Conservation (phyloP, 306 rosid species). For the Cyclanthera cordifolia region DNA sequence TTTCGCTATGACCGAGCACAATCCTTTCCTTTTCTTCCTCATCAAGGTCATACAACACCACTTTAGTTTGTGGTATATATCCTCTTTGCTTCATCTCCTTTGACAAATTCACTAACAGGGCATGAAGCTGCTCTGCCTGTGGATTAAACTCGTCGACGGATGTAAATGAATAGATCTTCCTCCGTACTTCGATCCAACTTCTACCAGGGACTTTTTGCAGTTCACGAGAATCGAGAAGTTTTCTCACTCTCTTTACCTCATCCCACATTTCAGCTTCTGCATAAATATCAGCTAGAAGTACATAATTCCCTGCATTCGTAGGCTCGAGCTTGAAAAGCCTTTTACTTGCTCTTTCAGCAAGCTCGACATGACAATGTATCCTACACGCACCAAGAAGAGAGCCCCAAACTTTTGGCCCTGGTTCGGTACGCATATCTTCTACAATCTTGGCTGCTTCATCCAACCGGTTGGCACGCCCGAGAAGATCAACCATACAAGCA, state of each 20-base stretch:
- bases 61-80: slow-evolving; percentile 50
- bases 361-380: slow-evolving; percentile 71
- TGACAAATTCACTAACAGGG: slow-evolving; percentile 43
- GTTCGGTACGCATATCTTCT: slow-evolving; percentile 60
- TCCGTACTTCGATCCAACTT: slow-evolving; percentile 76
- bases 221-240: slow-evolving; percentile 44
- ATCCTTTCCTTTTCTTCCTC: slow-evolving; percentile 76
- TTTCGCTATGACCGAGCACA: slow-evolving; percentile 80
- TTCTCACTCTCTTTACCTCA: slow-evolving; percentile 54
- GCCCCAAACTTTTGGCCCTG: slow-evolving; percentile 81
- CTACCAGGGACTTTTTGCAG: slow-evolving; percentile 70
- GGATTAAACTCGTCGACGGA: slow-evolving; percentile 58
- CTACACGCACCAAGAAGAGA: slow-evolving; percentile 81
- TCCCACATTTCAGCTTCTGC: slow-evolving; percentile 64
- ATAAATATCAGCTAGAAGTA: slow-evolving; percentile 74
- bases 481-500: slow-evolving; percentile 93
- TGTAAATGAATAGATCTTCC: slow-evolving; percentile 52
- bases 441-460: slow-evolving; percentile 71
- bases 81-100: slow-evolving; percentile 69
- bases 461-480: slow-evolving; percentile 74
- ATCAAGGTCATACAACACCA: slow-evolving; percentile 64
- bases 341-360: slow-evolving; percentile 70
- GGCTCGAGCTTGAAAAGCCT: slow-evolving; percentile 74
- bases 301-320: slow-evolving; percentile 73
- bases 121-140: slow-evolving; percentile 56